Conservation (phyloP, 306 rosid species). For the Vigna nakashimae region DNA sequence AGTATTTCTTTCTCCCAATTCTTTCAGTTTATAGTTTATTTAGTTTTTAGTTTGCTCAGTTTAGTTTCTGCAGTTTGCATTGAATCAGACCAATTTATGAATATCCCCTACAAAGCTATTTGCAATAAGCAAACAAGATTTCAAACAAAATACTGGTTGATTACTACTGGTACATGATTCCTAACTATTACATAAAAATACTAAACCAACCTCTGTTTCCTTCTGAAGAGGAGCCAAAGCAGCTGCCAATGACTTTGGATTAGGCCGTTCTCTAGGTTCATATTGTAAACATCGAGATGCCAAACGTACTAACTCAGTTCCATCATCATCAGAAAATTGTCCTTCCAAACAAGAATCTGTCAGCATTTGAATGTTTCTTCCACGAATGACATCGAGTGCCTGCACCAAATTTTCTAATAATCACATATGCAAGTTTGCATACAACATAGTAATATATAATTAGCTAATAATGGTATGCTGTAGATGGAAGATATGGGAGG, state of each 20-base stretch:
- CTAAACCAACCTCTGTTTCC: slow-evolving; percentile 73
- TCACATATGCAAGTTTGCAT: slow-evolving; percentile 39
- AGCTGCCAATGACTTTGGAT: slow-evolving; percentile 71
- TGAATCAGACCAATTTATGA: background rate
- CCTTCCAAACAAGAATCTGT: slow-evolving; percentile 88
- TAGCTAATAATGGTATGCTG: background rate
- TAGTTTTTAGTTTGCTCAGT: background rate
- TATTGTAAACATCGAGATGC: slow-evolving; percentile 79
- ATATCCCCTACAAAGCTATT: background rate
- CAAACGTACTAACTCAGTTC: slow-evolving; percentile 76
- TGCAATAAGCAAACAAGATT: slow-evolving; percentile 8
- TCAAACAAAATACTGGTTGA: background rate
- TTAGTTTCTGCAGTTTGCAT: background rate
- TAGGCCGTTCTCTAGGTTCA: slow-evolving; percentile 86
- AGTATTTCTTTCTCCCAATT: no score
- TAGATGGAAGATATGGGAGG: background rate
- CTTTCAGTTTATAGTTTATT: no score
- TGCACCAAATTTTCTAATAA: slow-evolving; percentile 42
- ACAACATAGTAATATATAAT: background rate
- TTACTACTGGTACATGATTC: slow-evolving; percentile 7
- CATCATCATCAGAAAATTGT: slow-evolving; percentile 76
- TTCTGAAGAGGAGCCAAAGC: slow-evolving; percentile 80
- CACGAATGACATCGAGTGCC: slow-evolving; percentile 86
- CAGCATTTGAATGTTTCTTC: slow-evolving; percentile 84
- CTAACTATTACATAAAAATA: slow-evolving; percentile 13